Percentiles rank a stretch among this genome's conserved stretches.
phyloP scores from a whole-genome alignment of 768 basidiomycete genomes.

The Vararia minispora region DNA sequence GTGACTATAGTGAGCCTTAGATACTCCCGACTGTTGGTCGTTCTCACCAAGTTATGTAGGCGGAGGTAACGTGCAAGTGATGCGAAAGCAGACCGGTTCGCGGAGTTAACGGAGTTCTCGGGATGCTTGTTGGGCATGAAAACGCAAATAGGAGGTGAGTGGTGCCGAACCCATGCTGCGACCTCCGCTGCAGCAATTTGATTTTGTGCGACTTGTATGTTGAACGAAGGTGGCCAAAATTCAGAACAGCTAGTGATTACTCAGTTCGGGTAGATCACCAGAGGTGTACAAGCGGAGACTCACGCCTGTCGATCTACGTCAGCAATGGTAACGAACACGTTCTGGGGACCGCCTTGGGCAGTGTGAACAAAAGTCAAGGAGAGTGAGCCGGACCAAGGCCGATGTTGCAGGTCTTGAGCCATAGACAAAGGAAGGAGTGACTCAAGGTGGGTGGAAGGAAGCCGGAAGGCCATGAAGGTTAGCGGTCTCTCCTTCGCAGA shows the following conservation, averaged over 20 bases:
- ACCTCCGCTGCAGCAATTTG: conserved; percentile 34
- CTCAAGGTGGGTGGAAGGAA: conserved; percentile 52
- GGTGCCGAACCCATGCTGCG: conserved; percentile 38
- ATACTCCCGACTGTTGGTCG: background rate
- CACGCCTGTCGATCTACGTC: conserved; percentile 68
- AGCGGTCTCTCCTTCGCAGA: too few relatives aligned
- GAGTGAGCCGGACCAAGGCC: conserved; percentile 50
- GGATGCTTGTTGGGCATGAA: conserved; percentile 52
- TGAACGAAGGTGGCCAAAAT: conserved; percentile 41
- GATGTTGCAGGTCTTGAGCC: conserved; percentile 28
- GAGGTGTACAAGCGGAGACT: conserved; percentile 18
- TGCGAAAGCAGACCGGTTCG: conserved; percentile 45
- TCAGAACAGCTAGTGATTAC: conserved; percentile 32
- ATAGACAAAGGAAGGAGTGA: conserved; percentile 45
- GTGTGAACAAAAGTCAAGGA: conserved; percentile 37
- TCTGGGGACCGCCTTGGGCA: conserved; percentile 33
- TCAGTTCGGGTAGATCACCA: conserved; percentile 2
- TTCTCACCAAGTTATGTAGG: conserved; percentile 39
- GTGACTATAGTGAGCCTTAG: background rate
- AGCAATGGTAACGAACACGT: conserved; percentile 49
- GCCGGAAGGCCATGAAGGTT: conserved; percentile 52
- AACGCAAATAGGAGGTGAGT: conserved; percentile 38
- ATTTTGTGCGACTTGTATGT: conserved; percentile 29
- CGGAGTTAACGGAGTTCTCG: conserved; percentile 33
- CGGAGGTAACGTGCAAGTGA: conserved; percentile 41